Conservation (phyloP, 805 yeast genomes). For the Nakazawaea anatomiae region DNA sequence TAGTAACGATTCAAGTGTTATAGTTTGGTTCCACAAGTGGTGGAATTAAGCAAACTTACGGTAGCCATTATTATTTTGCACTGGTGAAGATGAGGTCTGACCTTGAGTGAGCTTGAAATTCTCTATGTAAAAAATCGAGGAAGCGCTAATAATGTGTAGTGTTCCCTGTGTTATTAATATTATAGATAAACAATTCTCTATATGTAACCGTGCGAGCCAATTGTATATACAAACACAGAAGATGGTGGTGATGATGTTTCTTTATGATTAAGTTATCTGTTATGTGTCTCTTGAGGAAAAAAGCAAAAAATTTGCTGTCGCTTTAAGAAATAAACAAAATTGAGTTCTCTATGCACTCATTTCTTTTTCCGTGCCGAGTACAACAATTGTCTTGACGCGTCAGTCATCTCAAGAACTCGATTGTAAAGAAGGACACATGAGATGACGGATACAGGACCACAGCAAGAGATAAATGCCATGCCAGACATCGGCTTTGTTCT, state of each 20-base stretch:
- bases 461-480: background rate
- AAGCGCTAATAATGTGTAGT: no score
- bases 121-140: no score
- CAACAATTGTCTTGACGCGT: no score
- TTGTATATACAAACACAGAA: no score
- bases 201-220: no score
- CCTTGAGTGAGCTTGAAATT: background rate
- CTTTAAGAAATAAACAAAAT: background rate
- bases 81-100: background rate
- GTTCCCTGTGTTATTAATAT: no score
- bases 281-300: background rate
- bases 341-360: background rate
- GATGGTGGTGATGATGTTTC: no score
- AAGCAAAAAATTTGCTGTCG: constrained; percentile 1
- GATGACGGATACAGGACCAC: background rate
- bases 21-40: background rate
- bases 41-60: background rate
- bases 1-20: background rate
- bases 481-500: background rate
- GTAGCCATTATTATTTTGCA: background rate
- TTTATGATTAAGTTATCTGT: no score
- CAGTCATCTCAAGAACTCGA: no score
- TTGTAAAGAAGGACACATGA: no score
- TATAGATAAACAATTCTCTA: no score
- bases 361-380: background rate